Percentiles rank a stretch among this genome's conserved stretches.
Conservation (phyloP, 306 rosid species). For the Vicia sativa region DNA sequence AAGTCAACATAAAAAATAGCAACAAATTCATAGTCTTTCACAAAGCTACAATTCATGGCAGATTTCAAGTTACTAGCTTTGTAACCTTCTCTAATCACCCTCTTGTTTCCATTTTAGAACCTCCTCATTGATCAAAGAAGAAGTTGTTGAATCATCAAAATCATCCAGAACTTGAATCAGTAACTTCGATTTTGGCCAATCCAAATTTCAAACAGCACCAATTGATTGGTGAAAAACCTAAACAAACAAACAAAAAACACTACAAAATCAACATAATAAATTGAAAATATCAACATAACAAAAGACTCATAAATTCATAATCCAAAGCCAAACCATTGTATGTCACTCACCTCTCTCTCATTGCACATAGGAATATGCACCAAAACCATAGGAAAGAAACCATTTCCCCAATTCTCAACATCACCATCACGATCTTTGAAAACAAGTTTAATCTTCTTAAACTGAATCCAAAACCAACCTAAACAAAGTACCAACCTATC, state of each 20-base stretch:
- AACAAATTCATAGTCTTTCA: conserved; percentile 78
- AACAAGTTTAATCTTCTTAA: conserved; percentile 74
- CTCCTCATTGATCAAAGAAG: conserved; percentile 65
- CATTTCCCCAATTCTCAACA: conserved; percentile 75
- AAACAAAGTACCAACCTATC: conserved; percentile 78
- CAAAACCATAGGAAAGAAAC: conserved; percentile 79
- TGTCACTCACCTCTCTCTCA: conserved; percentile 72
- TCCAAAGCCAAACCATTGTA: background rate
- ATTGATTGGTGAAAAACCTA: conserved; percentile 93
- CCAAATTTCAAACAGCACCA: conserved; percentile 80
- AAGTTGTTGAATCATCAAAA: conserved; percentile 84
- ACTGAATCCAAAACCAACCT: conserved; percentile 88
- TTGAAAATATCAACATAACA: background rate
- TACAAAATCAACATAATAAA: conserved; percentile 21
- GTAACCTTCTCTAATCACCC: conserved; percentile 82
- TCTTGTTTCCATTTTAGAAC: conserved; percentile 81
- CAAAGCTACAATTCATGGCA: conserved; percentile 92
- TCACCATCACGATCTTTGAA: conserved; percentile 53
- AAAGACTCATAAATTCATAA: background rate
- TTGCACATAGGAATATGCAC: no score
- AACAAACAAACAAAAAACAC: conserved; percentile 9
- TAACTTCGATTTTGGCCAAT: conserved; percentile 80
- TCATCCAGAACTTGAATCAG: conserved; percentile 85
- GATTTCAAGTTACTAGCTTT: conserved; percentile 95
- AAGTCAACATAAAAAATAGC: conserved; percentile 91